Percentiles rank a stretch among this genome's conserved stretches.
These are phyloP conservation scores for Tolypocladium guangdongense DNA, from an alignment of 2,329 filamentous ascomycete species.

Conservation along the genomic window DNA sequence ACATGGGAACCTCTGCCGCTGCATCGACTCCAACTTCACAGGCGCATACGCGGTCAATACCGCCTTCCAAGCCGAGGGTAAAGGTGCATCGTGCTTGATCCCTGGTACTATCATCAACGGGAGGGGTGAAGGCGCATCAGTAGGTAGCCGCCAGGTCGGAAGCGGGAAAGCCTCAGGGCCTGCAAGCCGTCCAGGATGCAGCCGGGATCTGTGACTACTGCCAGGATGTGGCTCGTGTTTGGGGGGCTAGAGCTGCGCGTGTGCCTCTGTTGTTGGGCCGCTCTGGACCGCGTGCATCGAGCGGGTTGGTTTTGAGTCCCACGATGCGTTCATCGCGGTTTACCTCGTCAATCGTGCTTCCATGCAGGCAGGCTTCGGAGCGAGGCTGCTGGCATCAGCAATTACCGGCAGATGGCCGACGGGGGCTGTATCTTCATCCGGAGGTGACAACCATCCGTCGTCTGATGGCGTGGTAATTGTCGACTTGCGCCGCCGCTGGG, in stretches of 20 bases:
- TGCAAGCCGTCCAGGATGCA: background rate
- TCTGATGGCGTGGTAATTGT: background rate
- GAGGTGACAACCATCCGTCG: background rate
- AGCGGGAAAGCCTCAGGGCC: background rate
- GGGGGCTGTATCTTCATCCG: background rate
- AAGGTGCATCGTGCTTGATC: background rate
- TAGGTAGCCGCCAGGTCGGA: background rate
- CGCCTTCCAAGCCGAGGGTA: background rate
- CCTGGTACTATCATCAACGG: background rate
- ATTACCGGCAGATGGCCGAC: background rate
- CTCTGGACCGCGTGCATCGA: background rate
- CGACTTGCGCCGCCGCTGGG: background rate
- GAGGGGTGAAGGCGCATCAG: no score
- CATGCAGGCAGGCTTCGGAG: background rate
- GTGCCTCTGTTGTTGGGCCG: background rate
- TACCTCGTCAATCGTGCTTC: background rate
- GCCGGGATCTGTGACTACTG: background rate
- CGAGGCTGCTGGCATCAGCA: background rate
- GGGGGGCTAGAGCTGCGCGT: background rate
- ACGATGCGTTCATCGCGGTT: background rate
- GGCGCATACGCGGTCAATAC: background rate
- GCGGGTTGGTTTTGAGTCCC: background rate
- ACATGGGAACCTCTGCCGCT: background rate
- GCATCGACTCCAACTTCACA: background rate
- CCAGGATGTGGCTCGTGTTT: background rate